These are phyloP conservation scores for Ceratocystis lukuohia DNA, from an alignment of 2,329 filamentous ascomycete genomes.

Conservation along the genomic window DNA sequence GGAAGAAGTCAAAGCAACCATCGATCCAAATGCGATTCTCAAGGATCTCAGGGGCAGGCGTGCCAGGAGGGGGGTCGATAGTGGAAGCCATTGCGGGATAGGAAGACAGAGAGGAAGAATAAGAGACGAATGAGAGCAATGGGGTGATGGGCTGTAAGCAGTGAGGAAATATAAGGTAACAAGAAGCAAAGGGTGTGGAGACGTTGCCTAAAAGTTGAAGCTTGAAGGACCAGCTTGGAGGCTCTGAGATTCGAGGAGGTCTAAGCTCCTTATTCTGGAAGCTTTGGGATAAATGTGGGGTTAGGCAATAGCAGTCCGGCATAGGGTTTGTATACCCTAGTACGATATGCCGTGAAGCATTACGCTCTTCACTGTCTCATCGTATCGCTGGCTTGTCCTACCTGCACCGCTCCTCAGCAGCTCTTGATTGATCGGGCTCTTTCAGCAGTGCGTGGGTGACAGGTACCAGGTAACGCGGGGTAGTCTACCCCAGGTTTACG, in stretches of 20 bases:
- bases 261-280: not conserved
- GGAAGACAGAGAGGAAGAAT: not conserved
- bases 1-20: constrained; percentile 98
- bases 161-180: not conserved
- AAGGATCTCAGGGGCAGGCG: constrained; percentile 41
- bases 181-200: too few species aligned
- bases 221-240: not conserved
- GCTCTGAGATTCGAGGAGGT: not conserved
- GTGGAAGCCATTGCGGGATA: constrained; percentile 13
- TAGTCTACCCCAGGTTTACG: too few species aligned
- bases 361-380: too few species aligned
- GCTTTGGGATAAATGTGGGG: not conserved
- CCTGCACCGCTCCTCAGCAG: too few species aligned
- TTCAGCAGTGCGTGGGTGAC: too few species aligned
- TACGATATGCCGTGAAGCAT: too few species aligned
- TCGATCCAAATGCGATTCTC: constrained; percentile 89
- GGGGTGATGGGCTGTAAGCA: not conserved
- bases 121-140: not conserved
- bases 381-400: too few species aligned
- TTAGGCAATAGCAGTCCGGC: too few species aligned
- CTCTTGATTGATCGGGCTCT: too few species aligned
- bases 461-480: too few species aligned
- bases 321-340: too few species aligned
- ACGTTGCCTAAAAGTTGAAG: not conserved
- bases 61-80: constrained; percentile 29